Base-by-base conservation (phyloP, 2,329 filamentous ascomycete species). In the Triangularia verruculosa region DNA sequence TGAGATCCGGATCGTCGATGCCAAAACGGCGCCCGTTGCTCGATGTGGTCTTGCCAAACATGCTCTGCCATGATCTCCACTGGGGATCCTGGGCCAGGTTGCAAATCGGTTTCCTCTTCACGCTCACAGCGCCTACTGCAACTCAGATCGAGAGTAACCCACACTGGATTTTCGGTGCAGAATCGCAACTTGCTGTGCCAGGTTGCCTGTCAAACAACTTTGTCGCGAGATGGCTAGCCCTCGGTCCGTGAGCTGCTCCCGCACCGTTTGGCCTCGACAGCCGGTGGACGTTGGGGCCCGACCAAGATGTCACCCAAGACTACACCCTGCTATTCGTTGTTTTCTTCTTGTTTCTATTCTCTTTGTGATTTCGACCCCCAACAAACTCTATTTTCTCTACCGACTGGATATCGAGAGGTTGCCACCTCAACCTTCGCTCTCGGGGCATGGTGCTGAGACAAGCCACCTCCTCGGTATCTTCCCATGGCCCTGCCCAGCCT, bases 391-490 rank as follows among this genome's bases (percentile, higher is more conserved):
- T 54, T 43, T 47, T 60, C 39, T 47, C 39, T 59, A 20, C 62
- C 59, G 25, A 27, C 51, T 15, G 51, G 51, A 54, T 27, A 54
- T 51, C 39, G 59, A 57, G 34, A 59, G 27, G 59, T 67, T 68
- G 64, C 65, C 68, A 68, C 68, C 62, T 61, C 62, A 54, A 47
- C 34, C 59, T 30, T 55, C 62, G 59, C 39, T 60, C 61, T 47
- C 60, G 65, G 69, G 69, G 67, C 68, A 72, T 68, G 69, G 67
- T 69, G 61, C 69, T 75, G 72, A 76, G 74, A 76, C 77, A 77
- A 77, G 72, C 71, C 74, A 75, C 73, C 73, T 74, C 73, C 74
- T 72, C 73, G 69, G 69, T 71, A 68, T 68, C 67, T 69, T 69
- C 57, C 64, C 66, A 64, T 58, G 61, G 65, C 65, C 64, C 58